A percentile compares a stretch with the other conserved stretches of the same genome.
Conservation (phyloP, 331 rosid species). For the Cydonia oblonga region DNA sequence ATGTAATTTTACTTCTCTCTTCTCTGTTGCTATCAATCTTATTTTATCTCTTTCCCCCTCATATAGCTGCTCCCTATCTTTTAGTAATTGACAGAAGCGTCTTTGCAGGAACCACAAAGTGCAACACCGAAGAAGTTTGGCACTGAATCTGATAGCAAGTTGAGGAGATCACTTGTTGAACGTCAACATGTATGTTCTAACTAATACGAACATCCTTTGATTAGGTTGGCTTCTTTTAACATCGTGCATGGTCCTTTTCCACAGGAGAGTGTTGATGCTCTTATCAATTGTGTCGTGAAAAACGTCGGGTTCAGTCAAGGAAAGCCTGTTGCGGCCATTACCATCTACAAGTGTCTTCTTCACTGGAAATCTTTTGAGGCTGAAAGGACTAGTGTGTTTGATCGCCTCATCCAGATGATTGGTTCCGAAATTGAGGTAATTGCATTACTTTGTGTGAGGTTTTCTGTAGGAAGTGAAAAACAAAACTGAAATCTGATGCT, state of each 20-base stretch:
- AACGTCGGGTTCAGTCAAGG: slow-evolving; percentile 83
- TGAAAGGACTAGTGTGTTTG: slow-evolving; percentile 97
- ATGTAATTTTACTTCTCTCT: slow-evolving; percentile 27
- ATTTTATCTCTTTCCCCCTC: neutral
- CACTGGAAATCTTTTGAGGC: slow-evolving; percentile 99
- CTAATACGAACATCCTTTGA: neutral
- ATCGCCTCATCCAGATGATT: slow-evolving; percentile 98
- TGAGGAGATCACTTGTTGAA: slow-evolving; percentile 74
- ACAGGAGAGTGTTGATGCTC: slow-evolving; percentile 95
- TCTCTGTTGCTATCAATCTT: neutral
- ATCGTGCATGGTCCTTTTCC: slow-evolving; percentile 10
- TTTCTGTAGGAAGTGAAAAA: neutral
- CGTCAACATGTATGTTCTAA: slow-evolving; percentile 76
- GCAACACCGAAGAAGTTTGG: slow-evolving; percentile 73
- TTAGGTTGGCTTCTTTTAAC: slow-evolving; percentile 7
- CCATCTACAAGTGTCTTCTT: slow-evolving; percentile 92
- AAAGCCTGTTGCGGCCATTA: slow-evolving; percentile 94
- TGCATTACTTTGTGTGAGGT: neutral
- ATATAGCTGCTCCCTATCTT: neutral
- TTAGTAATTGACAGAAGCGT: slow-evolving; percentile 4
- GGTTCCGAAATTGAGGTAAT: slow-evolving; percentile 95
- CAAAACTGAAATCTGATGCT: neutral
- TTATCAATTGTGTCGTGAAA: slow-evolving; percentile 66
- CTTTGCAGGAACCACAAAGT: slow-evolving; percentile 52
- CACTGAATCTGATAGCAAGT: slow-evolving; percentile 78